Conservation (phyloP, 345 rosid species). For the Pugionium dolabratum region DNA sequence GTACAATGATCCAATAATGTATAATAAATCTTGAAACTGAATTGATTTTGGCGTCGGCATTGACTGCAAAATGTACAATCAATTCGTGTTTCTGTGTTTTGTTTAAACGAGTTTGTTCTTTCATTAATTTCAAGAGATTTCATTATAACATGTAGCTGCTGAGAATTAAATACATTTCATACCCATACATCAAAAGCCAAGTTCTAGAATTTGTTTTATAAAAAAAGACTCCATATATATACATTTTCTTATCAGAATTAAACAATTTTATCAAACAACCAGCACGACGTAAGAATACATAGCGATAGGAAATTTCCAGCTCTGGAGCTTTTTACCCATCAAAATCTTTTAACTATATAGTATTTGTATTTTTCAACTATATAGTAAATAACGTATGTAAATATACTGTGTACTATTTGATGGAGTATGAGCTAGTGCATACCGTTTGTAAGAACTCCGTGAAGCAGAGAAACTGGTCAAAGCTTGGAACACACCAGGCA, state of each 20-base stretch:
- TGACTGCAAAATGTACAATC: not conserved
- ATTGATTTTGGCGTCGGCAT: not conserved
- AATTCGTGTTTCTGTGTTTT: not conserved
- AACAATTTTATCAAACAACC: conserved; percentile 25
- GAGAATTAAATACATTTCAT: conserved; percentile 29
- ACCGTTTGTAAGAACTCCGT: conserved; percentile 65
- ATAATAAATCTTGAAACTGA: not conserved
- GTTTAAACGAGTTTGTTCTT: conserved; percentile 10
- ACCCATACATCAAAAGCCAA: conserved; percentile 26
- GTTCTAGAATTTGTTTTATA: not conserved
- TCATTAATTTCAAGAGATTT: conserved; percentile 7
- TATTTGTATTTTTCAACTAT: conserved; percentile 35
- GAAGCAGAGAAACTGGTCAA: conserved; percentile 83
- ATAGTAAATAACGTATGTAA: conserved; percentile 18
- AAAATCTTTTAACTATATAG: conserved; percentile 17
- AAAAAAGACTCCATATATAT: conserved; percentile 28
- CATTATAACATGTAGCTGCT: conserved; percentile 13
- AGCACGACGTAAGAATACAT: conserved; percentile 1
- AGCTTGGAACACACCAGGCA: conserved; percentile 94
- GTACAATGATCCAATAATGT: no score
- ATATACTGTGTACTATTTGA: conserved; percentile 51
- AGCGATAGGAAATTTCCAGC: conserved; percentile 18
- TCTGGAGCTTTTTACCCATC: conserved; percentile 7
- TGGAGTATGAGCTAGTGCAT: conserved; percentile 75
- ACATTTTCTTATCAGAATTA: conserved; percentile 33